Percentiles rank a stretch among this genome's conserved stretches.
Evolutionary conservation across 768 basidiomycete species (phyloP).

Genomic region (Boletus pseudopeckii): DNA sequence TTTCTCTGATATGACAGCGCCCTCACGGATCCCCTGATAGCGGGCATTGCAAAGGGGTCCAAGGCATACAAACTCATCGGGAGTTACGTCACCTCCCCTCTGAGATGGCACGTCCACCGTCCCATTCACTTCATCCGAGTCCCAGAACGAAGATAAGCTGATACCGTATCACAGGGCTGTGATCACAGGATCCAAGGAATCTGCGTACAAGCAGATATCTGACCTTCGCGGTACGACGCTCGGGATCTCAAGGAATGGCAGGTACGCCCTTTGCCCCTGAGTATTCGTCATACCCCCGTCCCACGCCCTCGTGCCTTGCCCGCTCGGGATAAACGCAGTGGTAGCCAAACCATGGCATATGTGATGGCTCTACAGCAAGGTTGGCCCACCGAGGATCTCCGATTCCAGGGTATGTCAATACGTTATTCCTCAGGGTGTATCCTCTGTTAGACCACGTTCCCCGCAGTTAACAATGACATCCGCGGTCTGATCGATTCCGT

Average conservation of each 20-base stretch:
- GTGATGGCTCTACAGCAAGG: slow-evolving; percentile 89
- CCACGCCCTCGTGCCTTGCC: not conserved
- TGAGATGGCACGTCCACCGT: slow-evolving; percentile 64
- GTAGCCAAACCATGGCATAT: slow-evolving; percentile 93
- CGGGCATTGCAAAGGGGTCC: slow-evolving; percentile 89
- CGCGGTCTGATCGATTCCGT: slow-evolving; percentile 80
- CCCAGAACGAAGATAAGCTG: not conserved
- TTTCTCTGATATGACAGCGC: slow-evolving; percentile 47
- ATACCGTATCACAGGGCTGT: slow-evolving; percentile 63
- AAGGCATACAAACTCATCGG: slow-evolving; percentile 88
- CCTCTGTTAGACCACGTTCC: not conserved
- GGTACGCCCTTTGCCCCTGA: slow-evolving; percentile 37
- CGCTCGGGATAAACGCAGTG: slow-evolving; percentile 39
- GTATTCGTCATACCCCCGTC: not conserved
- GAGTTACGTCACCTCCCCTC: slow-evolving; percentile 83
- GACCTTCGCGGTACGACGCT: slow-evolving; percentile 80
- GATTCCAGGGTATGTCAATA: slow-evolving; percentile 62
- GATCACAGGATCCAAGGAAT: slow-evolving; percentile 71
- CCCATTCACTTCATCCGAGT: not conserved
- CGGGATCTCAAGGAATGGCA: slow-evolving; percentile 87
- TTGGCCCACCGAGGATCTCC: slow-evolving; percentile 63
- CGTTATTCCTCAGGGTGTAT: not conserved
- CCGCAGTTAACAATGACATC: slow-evolving; percentile 75
- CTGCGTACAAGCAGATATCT: slow-evolving; percentile 62
- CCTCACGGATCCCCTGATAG: slow-evolving; percentile 86